Percentiles rank a stretch among this genome's conserved stretches.
phyloP scores from a whole-genome alignment of 2,329 filamentous ascomycete species.

The Pseudopithomyces maydicus region DNA sequence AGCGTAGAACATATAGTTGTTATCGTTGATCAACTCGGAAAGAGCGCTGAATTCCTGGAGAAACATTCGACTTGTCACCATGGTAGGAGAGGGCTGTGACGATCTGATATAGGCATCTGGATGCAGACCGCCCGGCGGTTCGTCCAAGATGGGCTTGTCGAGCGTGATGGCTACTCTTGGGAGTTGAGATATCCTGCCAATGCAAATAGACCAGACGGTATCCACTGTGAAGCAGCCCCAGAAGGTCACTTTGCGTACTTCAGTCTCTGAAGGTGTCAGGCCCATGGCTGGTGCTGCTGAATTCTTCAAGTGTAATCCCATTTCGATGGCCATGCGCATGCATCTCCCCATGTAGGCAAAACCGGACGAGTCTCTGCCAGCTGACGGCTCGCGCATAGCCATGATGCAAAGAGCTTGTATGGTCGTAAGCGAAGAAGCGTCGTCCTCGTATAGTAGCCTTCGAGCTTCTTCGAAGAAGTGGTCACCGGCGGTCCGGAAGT shows the following conservation, averaged over 20 bases:
- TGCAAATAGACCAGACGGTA: slow-evolving; percentile 53
- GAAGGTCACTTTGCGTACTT: slow-evolving; percentile 58
- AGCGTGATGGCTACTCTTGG: slow-evolving; percentile 56
- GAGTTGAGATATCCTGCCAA: slow-evolving; percentile 54
- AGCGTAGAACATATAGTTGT: slow-evolving; percentile 73
- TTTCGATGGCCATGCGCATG: slow-evolving; percentile 72
- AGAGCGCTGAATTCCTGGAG: slow-evolving; percentile 67
- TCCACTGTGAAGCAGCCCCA: slow-evolving; percentile 59
- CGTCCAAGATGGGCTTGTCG: slow-evolving; percentile 59
- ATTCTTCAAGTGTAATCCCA: slow-evolving; percentile 65
- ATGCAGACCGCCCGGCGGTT: slow-evolving; percentile 59
- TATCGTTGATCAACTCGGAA: slow-evolving; percentile 74
- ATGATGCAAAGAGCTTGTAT: slow-evolving; percentile 78
- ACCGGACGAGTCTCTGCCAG: slow-evolving; percentile 72
- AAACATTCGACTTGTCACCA: slow-evolving; percentile 41
- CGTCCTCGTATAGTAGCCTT: slow-evolving; percentile 61
- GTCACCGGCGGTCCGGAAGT: slow-evolving; percentile 70
- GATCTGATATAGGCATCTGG: slow-evolving; percentile 51
- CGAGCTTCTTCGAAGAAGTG: slow-evolving; percentile 75
- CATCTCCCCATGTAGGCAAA: slow-evolving; percentile 76
- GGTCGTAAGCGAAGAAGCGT: slow-evolving; percentile 69
- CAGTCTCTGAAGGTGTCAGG: slow-evolving; percentile 49
- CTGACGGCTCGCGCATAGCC: slow-evolving; percentile 75
- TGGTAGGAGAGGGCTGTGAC: slow-evolving; percentile 14
- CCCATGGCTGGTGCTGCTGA: slow-evolving; percentile 36